phyloP scores from a whole-genome alignment of 495 filamentous ascomycete genomes.

The Xylaria intraflava region DNA sequence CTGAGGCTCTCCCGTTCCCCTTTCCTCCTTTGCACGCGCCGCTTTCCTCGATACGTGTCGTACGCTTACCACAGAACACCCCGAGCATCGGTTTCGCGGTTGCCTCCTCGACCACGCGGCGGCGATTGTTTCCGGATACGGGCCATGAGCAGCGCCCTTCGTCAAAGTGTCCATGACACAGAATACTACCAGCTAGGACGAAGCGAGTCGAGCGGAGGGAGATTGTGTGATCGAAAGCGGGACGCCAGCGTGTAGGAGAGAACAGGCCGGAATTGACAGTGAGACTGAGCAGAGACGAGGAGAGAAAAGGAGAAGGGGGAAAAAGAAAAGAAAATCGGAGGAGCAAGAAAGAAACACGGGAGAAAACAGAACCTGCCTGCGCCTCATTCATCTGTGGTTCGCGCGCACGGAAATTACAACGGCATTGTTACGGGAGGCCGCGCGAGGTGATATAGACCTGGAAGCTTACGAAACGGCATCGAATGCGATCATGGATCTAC shows the following conservation, averaged over 20 bases:
- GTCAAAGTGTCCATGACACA: conserved; percentile 5
- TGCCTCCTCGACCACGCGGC: neutral
- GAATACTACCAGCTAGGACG: neutral
- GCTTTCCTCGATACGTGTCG: neutral
- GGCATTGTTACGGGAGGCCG: neutral
- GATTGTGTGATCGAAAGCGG: neutral
- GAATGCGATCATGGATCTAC: conserved; percentile 48
- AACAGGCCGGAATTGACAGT: neutral
- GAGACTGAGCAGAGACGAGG: neutral
- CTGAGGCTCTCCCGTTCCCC: neutral
- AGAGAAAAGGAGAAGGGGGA: neutral
- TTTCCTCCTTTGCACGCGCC: neutral
- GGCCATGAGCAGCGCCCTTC: conserved; percentile 4
- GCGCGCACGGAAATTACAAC: neutral
- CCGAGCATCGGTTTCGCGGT: neutral
- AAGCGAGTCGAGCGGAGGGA: neutral
- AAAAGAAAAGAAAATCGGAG: neutral
- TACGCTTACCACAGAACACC: neutral
- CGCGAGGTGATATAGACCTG: neutral
- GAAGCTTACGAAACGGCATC: conserved; percentile 5
- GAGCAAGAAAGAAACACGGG: neutral
- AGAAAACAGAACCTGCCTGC: neutral
- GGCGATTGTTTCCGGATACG: neutral
- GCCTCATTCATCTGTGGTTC: neutral
- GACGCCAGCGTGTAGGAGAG: neutral